Conservation (phyloP, 805 yeast genomes). For the Clavispora carvajalis region DNA sequence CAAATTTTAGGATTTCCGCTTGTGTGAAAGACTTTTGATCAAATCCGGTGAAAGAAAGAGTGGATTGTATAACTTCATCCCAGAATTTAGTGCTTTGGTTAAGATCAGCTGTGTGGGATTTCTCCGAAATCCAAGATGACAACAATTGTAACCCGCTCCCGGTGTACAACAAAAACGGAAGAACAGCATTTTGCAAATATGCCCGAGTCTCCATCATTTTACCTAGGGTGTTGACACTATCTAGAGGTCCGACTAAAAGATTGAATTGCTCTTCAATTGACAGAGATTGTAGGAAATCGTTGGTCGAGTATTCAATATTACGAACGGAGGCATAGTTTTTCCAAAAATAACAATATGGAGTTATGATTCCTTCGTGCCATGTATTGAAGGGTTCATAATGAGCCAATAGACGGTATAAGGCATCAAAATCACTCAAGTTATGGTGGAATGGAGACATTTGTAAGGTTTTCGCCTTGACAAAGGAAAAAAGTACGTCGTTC, state of each 20-base stretch:
- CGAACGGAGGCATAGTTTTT: slow-evolving; percentile 17
- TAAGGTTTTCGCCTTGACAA: slow-evolving; percentile 11
- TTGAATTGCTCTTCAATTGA: slow-evolving; percentile 16
- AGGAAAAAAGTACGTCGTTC: slow-evolving; percentile 4
- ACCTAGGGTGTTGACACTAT: neutral
- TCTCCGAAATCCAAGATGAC: slow-evolving; percentile 20
- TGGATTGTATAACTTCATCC: slow-evolving; percentile 9
- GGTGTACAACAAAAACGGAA: slow-evolving; percentile 23
- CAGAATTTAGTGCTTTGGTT: slow-evolving; percentile 6
- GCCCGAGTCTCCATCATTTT: slow-evolving; percentile 2
- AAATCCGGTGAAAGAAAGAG: slow-evolving; percentile 2
- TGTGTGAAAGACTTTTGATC: neutral
- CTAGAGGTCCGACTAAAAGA: slow-evolving; percentile 21
- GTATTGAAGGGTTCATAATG: slow-evolving; percentile 14
- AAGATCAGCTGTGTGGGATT: neutral
- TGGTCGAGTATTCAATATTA: slow-evolving; percentile 2
- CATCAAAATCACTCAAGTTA: slow-evolving; percentile 14
- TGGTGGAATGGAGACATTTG: slow-evolving; percentile 10
- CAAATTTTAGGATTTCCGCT: neutral
- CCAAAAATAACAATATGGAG: slow-evolving; percentile 28
- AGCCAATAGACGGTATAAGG: slow-evolving; percentile 11
- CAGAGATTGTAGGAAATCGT: slow-evolving; percentile 10
- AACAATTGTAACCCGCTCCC: slow-evolving; percentile 21
- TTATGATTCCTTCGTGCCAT: slow-evolving; percentile 26
- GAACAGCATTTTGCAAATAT: slow-evolving; percentile 25